These are phyloP conservation scores for Gliomastix tumulicola DNA, from an alignment of 2,329 filamentous ascomycete species.

Conservation along the genomic window DNA sequence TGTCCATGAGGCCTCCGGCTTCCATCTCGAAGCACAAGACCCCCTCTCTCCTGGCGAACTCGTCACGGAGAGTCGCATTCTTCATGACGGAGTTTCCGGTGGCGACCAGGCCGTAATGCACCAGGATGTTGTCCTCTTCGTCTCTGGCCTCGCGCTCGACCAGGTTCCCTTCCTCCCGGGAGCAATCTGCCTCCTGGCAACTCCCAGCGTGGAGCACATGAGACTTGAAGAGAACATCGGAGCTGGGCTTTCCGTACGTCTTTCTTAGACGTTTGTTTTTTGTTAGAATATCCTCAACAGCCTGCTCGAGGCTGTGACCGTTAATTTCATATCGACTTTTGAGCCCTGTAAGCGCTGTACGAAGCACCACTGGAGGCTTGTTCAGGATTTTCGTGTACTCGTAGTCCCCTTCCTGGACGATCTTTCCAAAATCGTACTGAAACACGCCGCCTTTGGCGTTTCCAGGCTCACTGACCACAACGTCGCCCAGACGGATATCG, in stretches of 20 bases:
- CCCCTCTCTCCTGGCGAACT: conserved; percentile 6
- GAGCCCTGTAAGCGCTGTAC: background rate
- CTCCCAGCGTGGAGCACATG: background rate
- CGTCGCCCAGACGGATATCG: conserved; percentile 28
- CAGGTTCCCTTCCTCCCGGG: too few relatives aligned
- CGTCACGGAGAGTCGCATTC: conserved; percentile 13
- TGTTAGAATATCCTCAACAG: too few relatives aligned
- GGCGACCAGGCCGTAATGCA: conserved; percentile 4
- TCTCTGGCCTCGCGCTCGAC: background rate
- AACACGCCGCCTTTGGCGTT: conserved; percentile 1
- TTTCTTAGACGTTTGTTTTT: background rate
- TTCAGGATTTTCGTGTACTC: background rate
- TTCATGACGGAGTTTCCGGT: conserved; percentile 3
- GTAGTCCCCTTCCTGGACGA: conserved; percentile 4
- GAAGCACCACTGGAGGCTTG: background rate
- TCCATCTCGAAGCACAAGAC: conserved; percentile 14
- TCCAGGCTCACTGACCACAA: conserved; percentile 16
- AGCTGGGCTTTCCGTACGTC: background rate
- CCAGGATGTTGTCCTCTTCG: background rate
- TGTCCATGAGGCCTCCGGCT: conserved; percentile 9
- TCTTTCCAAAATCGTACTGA: conserved; percentile 8
- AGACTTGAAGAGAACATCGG: too few relatives aligned
- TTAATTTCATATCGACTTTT: too few relatives aligned
- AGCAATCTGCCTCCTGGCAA: background rate
- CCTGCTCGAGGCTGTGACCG: too few relatives aligned